Evolutionary conservation across 225 moss, liverwort and hornwort species (phyloP).

Genomic region (Climacium dendroides): DNA sequence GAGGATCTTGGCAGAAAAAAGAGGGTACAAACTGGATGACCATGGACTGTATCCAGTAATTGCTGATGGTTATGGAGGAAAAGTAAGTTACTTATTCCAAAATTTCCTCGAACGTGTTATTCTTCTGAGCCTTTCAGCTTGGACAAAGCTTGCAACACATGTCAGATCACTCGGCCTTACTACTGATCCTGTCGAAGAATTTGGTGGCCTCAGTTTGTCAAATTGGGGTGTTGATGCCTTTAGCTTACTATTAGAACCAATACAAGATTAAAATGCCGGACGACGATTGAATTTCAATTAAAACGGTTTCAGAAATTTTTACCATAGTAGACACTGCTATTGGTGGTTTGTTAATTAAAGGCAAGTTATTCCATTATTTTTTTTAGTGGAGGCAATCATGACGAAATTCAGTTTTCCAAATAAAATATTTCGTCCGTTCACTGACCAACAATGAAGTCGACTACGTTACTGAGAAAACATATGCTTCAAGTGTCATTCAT

Average conservation of each 20-base stretch:
- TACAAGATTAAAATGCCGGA: neutral
- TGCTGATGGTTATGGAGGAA: slow-evolving; percentile 43
- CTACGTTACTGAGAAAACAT: neutral
- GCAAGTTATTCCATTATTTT: neutral
- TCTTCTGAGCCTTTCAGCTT: neutral
- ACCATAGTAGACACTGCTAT: neutral
- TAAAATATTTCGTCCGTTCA: neutral
- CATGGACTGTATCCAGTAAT: slow-evolving; percentile 65
- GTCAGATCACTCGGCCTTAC: neutral
- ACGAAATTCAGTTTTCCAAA: neutral
- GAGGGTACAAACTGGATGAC: slow-evolving; percentile 79
- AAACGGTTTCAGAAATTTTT: neutral
- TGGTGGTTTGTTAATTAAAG: neutral
- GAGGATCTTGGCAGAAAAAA: slow-evolving; percentile 54
- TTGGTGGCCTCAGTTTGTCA: neutral
- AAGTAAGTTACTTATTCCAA: slow-evolving; percentile 13
- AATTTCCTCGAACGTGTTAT: neutral
- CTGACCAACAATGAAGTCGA: neutral
- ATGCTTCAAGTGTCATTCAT: neutral
- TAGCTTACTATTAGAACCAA: neutral
- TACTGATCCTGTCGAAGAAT: neutral
- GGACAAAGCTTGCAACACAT: neutral
- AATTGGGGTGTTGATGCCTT: neutral
- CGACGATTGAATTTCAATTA: neutral
- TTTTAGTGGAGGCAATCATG: neutral